Evolutionary conservation across 805 yeast species (phyloP).

Genomic region (Tetrapisispora namnaoensis): DNA sequence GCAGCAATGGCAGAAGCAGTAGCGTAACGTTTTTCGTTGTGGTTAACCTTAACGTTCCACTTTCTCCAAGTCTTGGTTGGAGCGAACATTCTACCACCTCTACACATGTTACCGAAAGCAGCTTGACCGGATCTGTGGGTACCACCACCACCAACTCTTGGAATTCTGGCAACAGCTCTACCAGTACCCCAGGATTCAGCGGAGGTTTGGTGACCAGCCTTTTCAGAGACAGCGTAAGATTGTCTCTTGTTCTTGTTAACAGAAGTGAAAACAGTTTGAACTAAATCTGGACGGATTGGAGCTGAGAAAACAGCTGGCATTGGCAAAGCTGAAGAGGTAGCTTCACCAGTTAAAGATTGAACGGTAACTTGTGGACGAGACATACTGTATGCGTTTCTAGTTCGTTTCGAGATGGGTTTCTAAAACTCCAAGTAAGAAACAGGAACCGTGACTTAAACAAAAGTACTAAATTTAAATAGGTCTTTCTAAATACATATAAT

Average conservation of each 20-base stretch:
- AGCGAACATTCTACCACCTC: slow-evolving; percentile 99
- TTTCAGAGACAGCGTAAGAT: slow-evolving; percentile 98
- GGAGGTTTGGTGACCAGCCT: slow-evolving; percentile 99
- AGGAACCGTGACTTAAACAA: no score
- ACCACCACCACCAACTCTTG: slow-evolving; percentile 99
- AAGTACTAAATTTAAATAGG: no score
- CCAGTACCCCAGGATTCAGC: slow-evolving; percentile 99
- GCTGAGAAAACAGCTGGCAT: slow-evolving; percentile 99
- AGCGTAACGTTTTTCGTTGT: slow-evolving; percentile 99
- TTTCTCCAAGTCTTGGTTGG: slow-evolving; percentile 99
- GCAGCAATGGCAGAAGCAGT: slow-evolving; percentile 99
- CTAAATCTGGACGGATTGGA: slow-evolving; percentile 99
- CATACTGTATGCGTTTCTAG: slow-evolving; percentile 29
- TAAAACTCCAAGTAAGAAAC: neutral
- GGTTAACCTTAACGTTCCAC: slow-evolving; percentile 99
- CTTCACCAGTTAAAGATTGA: slow-evolving; percentile 78
- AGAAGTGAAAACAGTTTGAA: slow-evolving; percentile 96
- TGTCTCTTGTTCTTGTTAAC: slow-evolving; percentile 99
- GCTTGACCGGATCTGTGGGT: slow-evolving; percentile 99
- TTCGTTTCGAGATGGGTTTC: slow-evolving; percentile 9
- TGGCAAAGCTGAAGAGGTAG: slow-evolving; percentile 73
- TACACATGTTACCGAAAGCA: slow-evolving; percentile 99
- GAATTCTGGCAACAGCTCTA: slow-evolving; percentile 99
- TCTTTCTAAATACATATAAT: neutral
- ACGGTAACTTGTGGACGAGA: slow-evolving; percentile 97